Base-by-base conservation (phyloP, 2,329 filamentous ascomycete species). In the Lasiodiplodia theobromae region DNA sequence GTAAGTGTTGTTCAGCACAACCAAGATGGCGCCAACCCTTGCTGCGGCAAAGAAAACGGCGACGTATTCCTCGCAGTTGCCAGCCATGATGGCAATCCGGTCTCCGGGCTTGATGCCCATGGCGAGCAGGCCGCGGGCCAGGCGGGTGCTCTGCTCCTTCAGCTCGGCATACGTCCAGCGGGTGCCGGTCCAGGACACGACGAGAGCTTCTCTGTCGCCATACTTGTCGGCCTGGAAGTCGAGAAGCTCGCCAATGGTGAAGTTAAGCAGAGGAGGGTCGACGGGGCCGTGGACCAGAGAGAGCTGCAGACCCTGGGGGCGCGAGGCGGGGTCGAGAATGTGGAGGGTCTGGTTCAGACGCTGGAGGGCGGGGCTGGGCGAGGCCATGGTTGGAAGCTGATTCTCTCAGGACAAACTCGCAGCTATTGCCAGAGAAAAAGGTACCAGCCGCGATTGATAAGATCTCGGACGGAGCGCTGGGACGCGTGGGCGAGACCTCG, bases 1-100 rank as follows among this genome's bases (percentile, higher is more conserved):
- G 76, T 94, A 94, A 0, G 91, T 94, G 80, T 93, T 94, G 81
- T 94, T 94, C 72, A 94, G 82, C 54, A 94, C 92, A 34, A 94
- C 91, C 65, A 94, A 82, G 44, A 83, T 78, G 1, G 80, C 80
- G 2, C 81, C 81, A 14, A 83, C 72, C 57, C 79, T 75, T 51
- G 89, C 88, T 12, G 88, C 89, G 3, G 90, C 91, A 72, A 93
- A 93, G 82, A 93, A 92, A 18, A 93, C 85, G 2, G 90, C 86
- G 56, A 80, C 79, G 37, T 91, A 87, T 71, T 87, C 83, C 70
- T 87, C 84, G 71, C 85, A 86, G 71, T 88, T 87, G 4, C 86
- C 82, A 71, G 91, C 91, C 89, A 93, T 92, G 71, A 94, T 89
- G 37, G 88, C 91, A 34, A 94, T 85, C 16, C 91, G 85, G 76